Evolutionary conservation across 2,329 filamentous ascomycete genomes (phyloP).

Genomic region (Penicillium sp.): DNA sequence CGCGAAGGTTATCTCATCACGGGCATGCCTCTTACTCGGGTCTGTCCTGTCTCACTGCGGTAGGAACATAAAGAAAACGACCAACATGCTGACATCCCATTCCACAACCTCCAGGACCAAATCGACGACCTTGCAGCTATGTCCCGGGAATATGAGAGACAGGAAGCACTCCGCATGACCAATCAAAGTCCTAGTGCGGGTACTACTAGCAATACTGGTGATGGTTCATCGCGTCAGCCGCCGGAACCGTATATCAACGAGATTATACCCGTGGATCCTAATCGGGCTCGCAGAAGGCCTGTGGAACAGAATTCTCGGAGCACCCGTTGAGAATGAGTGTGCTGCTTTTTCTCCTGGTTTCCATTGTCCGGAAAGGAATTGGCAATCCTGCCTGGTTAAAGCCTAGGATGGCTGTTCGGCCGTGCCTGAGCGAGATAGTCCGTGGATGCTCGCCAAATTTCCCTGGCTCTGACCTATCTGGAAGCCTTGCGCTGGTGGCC

Average conservation of each 20-base stretch:
- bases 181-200: slow-evolving; percentile 28
- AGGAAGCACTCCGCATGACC: slow-evolving; percentile 54
- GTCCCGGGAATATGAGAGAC: slow-evolving; percentile 56
- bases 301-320: slow-evolving; percentile 40
- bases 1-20: slow-evolving; percentile 57
- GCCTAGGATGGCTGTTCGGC: not conserved
- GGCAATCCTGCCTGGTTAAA: not conserved
- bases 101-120: slow-evolving; percentile 47
- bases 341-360: not conserved
- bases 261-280: slow-evolving; percentile 46
- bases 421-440: not conserved
- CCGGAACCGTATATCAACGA: slow-evolving; percentile 52
- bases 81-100: slow-evolving; percentile 19
- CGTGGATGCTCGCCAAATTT: not conserved
- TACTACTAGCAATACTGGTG: slow-evolving; percentile 4
- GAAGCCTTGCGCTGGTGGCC: not conserved
- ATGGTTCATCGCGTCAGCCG: slow-evolving; percentile 19
- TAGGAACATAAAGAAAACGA: slow-evolving; percentile 8
- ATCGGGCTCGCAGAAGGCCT: slow-evolving; percentile 37
- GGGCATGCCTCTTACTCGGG: slow-evolving; percentile 54
- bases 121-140: slow-evolving; percentile 56
- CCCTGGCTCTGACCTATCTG: not conserved
- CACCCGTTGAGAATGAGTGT: slow-evolving; percentile 19
- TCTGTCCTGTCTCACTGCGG: slow-evolving; percentile 32
- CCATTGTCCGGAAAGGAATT: slow-evolving; percentile 6